Evolutionary conservation across 768 basidiomycete genomes (phyloP), one percentile per base, ranked within the genome.

Genomic region (Lepiota venenata): DNA sequence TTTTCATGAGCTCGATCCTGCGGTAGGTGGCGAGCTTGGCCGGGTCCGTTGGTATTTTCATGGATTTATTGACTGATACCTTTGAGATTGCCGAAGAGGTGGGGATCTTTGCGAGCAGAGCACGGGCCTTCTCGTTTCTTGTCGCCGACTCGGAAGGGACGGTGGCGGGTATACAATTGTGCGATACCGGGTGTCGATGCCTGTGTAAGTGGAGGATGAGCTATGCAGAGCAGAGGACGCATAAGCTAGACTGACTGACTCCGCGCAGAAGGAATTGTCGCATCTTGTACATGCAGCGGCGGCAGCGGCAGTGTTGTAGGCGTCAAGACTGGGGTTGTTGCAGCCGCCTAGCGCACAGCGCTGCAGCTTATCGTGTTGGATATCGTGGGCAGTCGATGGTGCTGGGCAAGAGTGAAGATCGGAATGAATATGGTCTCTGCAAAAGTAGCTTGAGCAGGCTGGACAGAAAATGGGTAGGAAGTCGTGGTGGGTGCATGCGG

Each of bases 401-500:
- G 52, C 58, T 5, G 71, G 53, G 64, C 91, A 93, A 16, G 69
- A 56, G 63, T 93, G 91, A n/a, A 65, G 62, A 36, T 84, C 81
- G 7, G 81, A 78, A 12, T 71, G 61, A 53, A 83, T 76, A 64
- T 93, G 91, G 36, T 78, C 66, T 10, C 73, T 74, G 71, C 91
- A 93, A 67, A 82, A 91, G 54, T 73, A 66, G 35, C 64, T 65
- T 42, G 73, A 63, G 69, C 91, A 93, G 25, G 62, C 61, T 2
- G 39, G 53, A 63, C 91, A 93, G 47, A 69, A 67, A 55, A 89
- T 83, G n/a, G 91, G 91, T 0, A 93, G 76, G 57, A 92, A 87
- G 69, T 92, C 90, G 59, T 85, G 71, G 35, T 74, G 59, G 50
- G 78, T 74, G 74, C 91, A 93, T 14, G 75, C 68, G 8, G 73